Base-by-base conservation (phyloP, 257 asterid species). In the Fraxinus quadrangulata region DNA sequence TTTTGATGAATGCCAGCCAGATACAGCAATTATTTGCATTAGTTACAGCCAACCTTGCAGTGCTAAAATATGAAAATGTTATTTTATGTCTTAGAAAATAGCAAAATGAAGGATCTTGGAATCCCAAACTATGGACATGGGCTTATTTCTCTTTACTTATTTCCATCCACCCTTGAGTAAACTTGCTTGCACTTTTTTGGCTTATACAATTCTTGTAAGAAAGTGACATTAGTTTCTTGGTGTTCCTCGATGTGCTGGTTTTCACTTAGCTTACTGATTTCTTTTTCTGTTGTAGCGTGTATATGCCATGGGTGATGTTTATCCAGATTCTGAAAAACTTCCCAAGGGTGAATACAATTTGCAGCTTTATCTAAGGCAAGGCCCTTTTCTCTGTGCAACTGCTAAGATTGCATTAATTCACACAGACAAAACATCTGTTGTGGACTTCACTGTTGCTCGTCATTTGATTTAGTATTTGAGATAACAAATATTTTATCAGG, bases 301-400 rank as follows among this genome's bases (percentile, higher is more conserved):
- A 66, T 84, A 88, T 85, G 84, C 97, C 75, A 81, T 81, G 92
- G 99, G 99, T 80, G 99, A 95, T 81, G 99, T 93, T 78, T 95
- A 95, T 90, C 99, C 99, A 72, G 86, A 84, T 8, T 66, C 83
- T 19, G 87, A 90, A 30, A 93, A 90, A 84, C 91, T 95, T 85
- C 98, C 99, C 30, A 95, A 93, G 96, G 99, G 98, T 77, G 98
- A 95, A 80, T 93, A 86, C 85, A 90, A 81, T 73, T 81, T 95
- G 76, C 98, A 86, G 88, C 97, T 95, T 51, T 88, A 87, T 88
- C 77, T 95, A 79, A 93, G 99, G 99, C 83, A 70, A 73, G 63
- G 10, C 40, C 40, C 39, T 83, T 77, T 19, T 51, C 28, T 81
- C 56, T 40, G 39, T 21, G 54, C 65, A 54, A n/a, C 69, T 63